Conservation (phyloP, 228 moss, liverwort and hornwort species). For the Sphagnum magellanicum region DNA sequence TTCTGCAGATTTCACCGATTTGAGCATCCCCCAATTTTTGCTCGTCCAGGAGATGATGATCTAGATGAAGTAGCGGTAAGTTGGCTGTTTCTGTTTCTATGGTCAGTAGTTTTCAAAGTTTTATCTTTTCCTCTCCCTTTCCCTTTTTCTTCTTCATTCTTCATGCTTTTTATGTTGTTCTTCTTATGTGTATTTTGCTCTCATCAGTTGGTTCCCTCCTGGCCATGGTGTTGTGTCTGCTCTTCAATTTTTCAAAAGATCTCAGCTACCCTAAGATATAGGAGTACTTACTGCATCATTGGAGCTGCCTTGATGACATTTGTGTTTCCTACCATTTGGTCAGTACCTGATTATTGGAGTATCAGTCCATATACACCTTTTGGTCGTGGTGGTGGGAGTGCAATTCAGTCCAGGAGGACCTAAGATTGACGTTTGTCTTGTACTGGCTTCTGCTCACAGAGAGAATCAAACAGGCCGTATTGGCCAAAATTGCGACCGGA, state of each 20-base stretch:
- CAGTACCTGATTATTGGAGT: too few species aligned
- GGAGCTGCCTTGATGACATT: too few species aligned
- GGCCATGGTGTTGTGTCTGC: neutral
- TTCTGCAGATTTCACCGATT: conserved; percentile 71
- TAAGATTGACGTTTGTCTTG: too few species aligned
- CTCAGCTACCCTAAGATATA: too few species aligned
- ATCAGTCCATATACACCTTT: too few species aligned
- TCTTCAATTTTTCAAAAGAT: too few species aligned
- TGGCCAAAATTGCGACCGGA: conserved; percentile 71
- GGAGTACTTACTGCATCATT: too few species aligned
- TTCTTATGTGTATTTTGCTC: neutral
- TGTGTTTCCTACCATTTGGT: too few species aligned
- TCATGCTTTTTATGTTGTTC: too few species aligned
- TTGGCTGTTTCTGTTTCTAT: neutral
- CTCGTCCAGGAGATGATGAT: conserved; percentile 67
- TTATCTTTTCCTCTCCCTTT: neutral
- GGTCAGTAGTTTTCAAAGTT: neutral
- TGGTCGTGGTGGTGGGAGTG: too few species aligned
- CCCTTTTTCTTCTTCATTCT: too few species aligned
- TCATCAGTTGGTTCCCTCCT: neutral
- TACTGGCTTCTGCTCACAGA: conserved; percentile 29
- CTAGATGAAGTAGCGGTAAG: conserved; percentile 94
- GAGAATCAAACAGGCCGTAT: conserved; percentile 80
- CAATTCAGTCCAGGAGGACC: too few species aligned
- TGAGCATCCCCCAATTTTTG: conserved; percentile 86